These are phyloP conservation scores for Geotrichum reessii DNA, from an alignment of 1,139 yeast genomes.

Conservation along the genomic window DNA sequence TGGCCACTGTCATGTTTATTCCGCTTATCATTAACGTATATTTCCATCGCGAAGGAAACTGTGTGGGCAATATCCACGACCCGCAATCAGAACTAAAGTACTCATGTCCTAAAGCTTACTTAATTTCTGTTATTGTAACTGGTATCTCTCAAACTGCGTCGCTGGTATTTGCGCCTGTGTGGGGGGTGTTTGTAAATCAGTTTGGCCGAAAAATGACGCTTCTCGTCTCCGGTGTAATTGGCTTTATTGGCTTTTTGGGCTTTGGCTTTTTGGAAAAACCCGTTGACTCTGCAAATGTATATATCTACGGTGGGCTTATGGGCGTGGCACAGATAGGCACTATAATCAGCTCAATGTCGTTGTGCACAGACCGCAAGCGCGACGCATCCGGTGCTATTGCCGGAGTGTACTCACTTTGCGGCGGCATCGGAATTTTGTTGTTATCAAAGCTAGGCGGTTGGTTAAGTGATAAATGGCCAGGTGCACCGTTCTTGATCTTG, in stretches of 20 bases:
- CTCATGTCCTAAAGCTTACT: slow-evolving; percentile 57
- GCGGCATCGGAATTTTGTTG: slow-evolving; percentile 63
- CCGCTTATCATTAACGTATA: slow-evolving; percentile 59
- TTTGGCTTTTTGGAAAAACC: slow-evolving; percentile 36
- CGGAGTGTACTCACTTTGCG: slow-evolving; percentile 61
- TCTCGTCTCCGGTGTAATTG: slow-evolving; percentile 37
- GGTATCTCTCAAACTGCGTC: slow-evolving; percentile 61
- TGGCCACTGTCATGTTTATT: slow-evolving; percentile 54
- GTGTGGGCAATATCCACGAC: slow-evolving; percentile 26
- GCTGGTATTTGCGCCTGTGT: slow-evolving; percentile 54
- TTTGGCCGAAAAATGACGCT: slow-evolving; percentile 42
- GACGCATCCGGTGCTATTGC: slow-evolving; percentile 56
- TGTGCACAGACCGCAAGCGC: slow-evolving; percentile 42
- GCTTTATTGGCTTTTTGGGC: slow-evolving; percentile 38
- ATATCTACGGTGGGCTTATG: slow-evolving; percentile 38
- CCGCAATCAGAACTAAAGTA: slow-evolving; percentile 27
- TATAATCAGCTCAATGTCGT: slow-evolving; percentile 48
- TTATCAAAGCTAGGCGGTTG: slow-evolving; percentile 58
- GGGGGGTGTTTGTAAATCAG: slow-evolving; percentile 54
- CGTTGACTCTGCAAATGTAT: slow-evolving; percentile 31
- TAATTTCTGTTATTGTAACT: slow-evolving; percentile 59
- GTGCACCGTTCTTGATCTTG: slow-evolving; percentile 55
- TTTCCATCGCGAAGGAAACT: slow-evolving; percentile 36
- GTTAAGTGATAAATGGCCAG: slow-evolving; percentile 52
- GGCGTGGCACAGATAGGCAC: slow-evolving; percentile 56